These are phyloP conservation scores for Saturnispora sanitii DNA, from an alignment of 805 yeast genomes.

Conservation along the genomic window DNA sequence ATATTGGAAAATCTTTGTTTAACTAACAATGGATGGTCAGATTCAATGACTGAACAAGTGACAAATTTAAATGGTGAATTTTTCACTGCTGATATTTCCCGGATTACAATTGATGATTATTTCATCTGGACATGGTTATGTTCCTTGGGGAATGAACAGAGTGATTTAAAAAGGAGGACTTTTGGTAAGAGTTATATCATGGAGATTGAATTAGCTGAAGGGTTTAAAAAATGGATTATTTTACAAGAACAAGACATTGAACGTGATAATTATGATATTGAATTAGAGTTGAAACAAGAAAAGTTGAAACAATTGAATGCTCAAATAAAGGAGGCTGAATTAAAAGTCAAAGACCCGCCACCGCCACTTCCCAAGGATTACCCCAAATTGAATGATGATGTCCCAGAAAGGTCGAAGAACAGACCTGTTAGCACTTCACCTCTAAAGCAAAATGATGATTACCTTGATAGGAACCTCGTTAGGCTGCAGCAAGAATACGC, in stretches of 20 bases:
- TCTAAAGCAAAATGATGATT: neutral
- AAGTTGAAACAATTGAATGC: slow-evolving; percentile 23
- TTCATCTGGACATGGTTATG: slow-evolving; percentile 90
- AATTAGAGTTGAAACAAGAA: slow-evolving; percentile 27
- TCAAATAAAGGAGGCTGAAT: slow-evolving; percentile 22
- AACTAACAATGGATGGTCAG: slow-evolving; percentile 29
- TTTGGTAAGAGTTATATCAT: slow-evolving; percentile 78
- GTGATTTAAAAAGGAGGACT: slow-evolving; percentile 48
- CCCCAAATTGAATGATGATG: no score
- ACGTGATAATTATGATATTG: slow-evolving; percentile 28
- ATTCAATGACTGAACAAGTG: slow-evolving; percentile 20
- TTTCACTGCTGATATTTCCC: slow-evolving; percentile 39
- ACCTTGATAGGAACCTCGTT: neutral
- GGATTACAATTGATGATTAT: slow-evolving; percentile 74
- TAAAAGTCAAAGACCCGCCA: slow-evolving; percentile 18
- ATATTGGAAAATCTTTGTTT: slow-evolving; percentile 33
- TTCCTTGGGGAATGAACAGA: slow-evolving; percentile 64
- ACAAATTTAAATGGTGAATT: slow-evolving; percentile 21
- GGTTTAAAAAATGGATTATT: slow-evolving; percentile 66
- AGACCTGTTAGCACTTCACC: neutral
- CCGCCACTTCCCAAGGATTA: slow-evolving; percentile 17
- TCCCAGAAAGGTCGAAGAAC: slow-evolving; percentile 5
- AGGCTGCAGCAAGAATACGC: slow-evolving; percentile 5
- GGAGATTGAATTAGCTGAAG: slow-evolving; percentile 71
- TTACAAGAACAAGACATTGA: slow-evolving; percentile 55